phyloP scores from a whole-genome alignment of 192 early-diverging fungal genomes.

The Chytriomyces sp. region DNA sequence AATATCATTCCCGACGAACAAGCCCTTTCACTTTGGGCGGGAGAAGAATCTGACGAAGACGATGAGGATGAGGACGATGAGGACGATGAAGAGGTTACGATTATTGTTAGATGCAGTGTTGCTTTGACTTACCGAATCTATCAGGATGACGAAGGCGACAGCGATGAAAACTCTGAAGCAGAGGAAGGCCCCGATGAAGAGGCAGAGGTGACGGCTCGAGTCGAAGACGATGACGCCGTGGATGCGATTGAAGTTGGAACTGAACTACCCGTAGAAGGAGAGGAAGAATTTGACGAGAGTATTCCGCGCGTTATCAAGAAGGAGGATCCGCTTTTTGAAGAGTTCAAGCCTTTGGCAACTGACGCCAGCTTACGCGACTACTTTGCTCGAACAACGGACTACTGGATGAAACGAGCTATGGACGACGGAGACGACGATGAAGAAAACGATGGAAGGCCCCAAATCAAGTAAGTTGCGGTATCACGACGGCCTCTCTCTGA shows the following conservation, averaged over 20 bases:
- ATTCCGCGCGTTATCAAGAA: constrained; percentile 33
- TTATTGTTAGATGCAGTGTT: constrained; percentile 27
- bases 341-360: constrained; percentile 12
- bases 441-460: neutral
- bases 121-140: too few species aligned
- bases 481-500: neutral
- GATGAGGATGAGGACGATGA: constrained; percentile 51
- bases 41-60: constrained; percentile 54
- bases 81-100: neutral
- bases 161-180: constrained; percentile 30
- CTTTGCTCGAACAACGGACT: constrained; percentile 24
- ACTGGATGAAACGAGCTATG: constrained; percentile 19
- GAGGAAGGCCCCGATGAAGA: constrained; percentile 5
- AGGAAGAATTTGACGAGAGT: constrained; percentile 38
- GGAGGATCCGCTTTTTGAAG: constrained; percentile 35
- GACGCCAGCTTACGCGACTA: constrained; percentile 30
- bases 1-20: constrained; percentile 46
- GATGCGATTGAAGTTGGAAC: neutral
- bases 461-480: constrained; percentile 5
- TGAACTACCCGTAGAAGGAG: constrained; percentile 21
- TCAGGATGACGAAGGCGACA: neutral
- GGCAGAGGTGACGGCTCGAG: neutral
- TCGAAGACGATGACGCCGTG: constrained; percentile 21
- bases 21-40: constrained; percentile 49
- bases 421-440: constrained; percentile 18